Conservation (phyloP, 2,329 filamentous ascomycete genomes). For the Ceratocystis variospora region DNA sequence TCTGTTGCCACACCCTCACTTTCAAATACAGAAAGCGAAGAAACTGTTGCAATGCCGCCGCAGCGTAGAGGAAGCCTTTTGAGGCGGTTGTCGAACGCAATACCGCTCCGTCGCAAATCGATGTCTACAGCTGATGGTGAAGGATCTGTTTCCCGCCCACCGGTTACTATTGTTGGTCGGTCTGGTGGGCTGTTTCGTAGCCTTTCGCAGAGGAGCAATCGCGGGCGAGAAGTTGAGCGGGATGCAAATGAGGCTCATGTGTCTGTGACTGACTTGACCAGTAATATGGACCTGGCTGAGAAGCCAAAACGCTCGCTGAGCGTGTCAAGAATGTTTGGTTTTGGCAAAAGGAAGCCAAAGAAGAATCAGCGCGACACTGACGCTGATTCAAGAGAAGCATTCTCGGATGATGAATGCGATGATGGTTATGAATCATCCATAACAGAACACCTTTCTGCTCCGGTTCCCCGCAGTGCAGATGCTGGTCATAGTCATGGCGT, state of each 20-base stretch:
- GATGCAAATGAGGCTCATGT: neutral
- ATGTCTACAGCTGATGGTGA: conserved; percentile 22
- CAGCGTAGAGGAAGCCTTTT: conserved; percentile 26
- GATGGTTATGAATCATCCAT: conserved; percentile 13
- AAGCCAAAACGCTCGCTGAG: conserved; percentile 19
- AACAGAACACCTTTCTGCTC: neutral
- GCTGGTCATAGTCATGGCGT: neutral
- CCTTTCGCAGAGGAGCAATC: conserved; percentile 28
- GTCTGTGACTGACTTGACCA: no score
- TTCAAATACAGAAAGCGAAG: conserved; percentile 27
- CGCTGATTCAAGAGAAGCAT: neutral
- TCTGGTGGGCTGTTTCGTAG: conserved; percentile 24
- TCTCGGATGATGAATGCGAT: conserved; percentile 12
- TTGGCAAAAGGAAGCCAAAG: conserved; percentile 25
- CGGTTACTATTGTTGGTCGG: conserved; percentile 30
- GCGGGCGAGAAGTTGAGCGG: conserved; percentile 5
- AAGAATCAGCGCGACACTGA: conserved; percentile 27
- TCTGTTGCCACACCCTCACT: conserved; percentile 53
- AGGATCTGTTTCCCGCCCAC: conserved; percentile 30
- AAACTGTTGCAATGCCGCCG: conserved; percentile 32
- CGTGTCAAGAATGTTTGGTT: conserved; percentile 17
- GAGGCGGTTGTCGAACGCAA: conserved; percentile 32
- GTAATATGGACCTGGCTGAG: neutral
- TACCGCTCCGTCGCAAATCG: conserved; percentile 15
- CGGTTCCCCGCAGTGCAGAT: neutral